These are phyloP conservation scores for Lachnellula hyalina DNA, from an alignment of 2,329 filamentous ascomycete genomes.

Conservation along the genomic window DNA sequence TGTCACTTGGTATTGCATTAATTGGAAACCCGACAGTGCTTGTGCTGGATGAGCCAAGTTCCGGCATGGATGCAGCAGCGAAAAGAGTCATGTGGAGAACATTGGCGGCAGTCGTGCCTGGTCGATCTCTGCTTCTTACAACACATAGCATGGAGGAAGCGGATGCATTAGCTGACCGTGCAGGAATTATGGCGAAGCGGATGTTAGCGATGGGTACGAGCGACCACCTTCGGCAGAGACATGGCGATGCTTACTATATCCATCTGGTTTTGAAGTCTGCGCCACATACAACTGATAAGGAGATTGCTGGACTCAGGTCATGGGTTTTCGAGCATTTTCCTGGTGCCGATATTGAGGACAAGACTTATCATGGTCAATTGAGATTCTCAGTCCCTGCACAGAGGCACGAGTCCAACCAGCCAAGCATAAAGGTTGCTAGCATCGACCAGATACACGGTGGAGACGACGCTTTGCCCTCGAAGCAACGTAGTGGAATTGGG, in stretches of 20 bases:
- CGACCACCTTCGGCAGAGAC: constrained; percentile 64
- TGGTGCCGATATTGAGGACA: constrained; percentile 62
- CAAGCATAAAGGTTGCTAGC: constrained; percentile 10
- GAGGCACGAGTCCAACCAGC: not conserved
- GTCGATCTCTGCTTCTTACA: constrained; percentile 79
- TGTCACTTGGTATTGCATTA: constrained; percentile 81
- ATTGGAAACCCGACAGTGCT: constrained; percentile 89
- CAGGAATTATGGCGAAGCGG: constrained; percentile 76
- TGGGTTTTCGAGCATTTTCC: constrained; percentile 63
- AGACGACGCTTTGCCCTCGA: constrained; percentile 1
- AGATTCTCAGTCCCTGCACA: constrained; percentile 69
- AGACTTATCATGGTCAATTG: constrained; percentile 79
- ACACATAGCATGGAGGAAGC: constrained; percentile 97
- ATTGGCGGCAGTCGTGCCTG: constrained; percentile 64
- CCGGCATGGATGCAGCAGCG: constrained; percentile 82
- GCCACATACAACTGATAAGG: constrained; percentile 63
- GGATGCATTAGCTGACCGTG: constrained; percentile 76
- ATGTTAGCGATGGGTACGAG: constrained; percentile 83
- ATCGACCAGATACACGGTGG: constrained; percentile 23
- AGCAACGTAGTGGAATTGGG: constrained; percentile 44
- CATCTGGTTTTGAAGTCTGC: constrained; percentile 74
- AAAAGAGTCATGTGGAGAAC: constrained; percentile 95
- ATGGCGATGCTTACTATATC: constrained; percentile 74
- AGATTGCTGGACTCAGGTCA: constrained; percentile 59
- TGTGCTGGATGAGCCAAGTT: constrained; percentile 82